These are phyloP conservation scores for Ceratobasidium sp. DNA, from an alignment of 1,284 basidiomycete genomes.

Conservation along the genomic window DNA sequence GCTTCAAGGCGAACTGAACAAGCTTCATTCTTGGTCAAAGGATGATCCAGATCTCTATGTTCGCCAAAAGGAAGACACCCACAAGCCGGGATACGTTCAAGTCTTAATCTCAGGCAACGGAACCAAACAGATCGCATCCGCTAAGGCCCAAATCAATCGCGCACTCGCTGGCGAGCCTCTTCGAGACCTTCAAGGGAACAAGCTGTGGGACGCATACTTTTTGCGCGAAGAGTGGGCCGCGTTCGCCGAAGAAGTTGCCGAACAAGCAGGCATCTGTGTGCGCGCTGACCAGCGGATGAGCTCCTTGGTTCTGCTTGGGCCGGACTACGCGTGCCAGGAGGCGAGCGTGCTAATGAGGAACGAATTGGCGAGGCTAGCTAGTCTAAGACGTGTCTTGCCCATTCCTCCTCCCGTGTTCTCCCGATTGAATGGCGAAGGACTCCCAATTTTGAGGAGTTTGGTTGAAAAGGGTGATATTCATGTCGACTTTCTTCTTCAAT, in stretches of 20 bases:
- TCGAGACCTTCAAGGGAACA: neutral
- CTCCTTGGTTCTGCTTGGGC: constrained; percentile 6
- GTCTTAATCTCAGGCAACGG: constrained; percentile 1
- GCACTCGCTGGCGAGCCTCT: constrained; percentile 29
- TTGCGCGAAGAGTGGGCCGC: neutral
- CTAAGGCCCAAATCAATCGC: constrained; percentile 38
- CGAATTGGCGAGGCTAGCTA: too few relatives aligned
- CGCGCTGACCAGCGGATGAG: constrained; percentile 7
- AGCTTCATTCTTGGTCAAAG: constrained; percentile 23
- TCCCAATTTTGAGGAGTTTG: too few relatives aligned
- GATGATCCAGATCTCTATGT: constrained; percentile 19
- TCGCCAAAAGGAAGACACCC: neutral
- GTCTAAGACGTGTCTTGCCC: too few relatives aligned
- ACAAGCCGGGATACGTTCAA: constrained; percentile 14
- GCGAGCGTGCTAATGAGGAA: too few relatives aligned
- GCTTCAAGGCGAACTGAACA: constrained; percentile 19
- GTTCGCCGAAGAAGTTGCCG: neutral
- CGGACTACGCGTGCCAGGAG: too few relatives aligned
- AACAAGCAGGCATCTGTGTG: neutral
- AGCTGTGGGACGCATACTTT: constrained; percentile 26
- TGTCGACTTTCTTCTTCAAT: too few relatives aligned
- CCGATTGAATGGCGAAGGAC: too few relatives aligned
- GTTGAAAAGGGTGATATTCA: too few relatives aligned
- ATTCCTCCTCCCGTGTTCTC: too few relatives aligned
- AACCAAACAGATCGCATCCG: constrained; percentile 1